Conservation (phyloP, 2,329 filamentous ascomycete species). For the Herpotrichia juniperi region DNA sequence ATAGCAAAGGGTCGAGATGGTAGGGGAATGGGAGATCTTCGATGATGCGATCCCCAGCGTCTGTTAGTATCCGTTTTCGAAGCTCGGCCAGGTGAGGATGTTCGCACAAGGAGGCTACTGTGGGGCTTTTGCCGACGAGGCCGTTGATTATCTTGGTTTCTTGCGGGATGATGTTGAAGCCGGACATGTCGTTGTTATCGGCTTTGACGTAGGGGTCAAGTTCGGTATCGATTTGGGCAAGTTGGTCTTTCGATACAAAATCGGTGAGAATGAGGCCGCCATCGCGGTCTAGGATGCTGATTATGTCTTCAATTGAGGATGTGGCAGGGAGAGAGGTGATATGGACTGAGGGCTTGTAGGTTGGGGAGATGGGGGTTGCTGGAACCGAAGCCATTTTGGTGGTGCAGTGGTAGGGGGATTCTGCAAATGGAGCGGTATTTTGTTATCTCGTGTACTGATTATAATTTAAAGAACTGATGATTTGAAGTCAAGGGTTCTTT, state of each 20-base stretch:
- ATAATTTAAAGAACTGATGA: neutral
- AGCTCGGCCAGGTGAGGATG: constrained; percentile 27
- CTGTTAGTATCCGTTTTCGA: constrained; percentile 27
- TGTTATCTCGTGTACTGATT: neutral
- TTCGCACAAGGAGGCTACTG: constrained; percentile 28
- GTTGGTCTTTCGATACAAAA: constrained; percentile 25
- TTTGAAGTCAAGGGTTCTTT: too few relatives aligned
- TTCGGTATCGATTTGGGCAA: constrained; percentile 31
- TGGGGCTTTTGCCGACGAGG: constrained; percentile 38
- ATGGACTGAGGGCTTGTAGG: constrained; percentile 10
- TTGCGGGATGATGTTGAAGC: constrained; percentile 21
- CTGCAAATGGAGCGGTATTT: neutral
- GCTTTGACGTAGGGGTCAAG: constrained; percentile 12
- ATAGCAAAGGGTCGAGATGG: constrained; percentile 30
- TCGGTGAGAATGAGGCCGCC: constrained; percentile 41
- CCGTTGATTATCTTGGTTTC: constrained; percentile 32
- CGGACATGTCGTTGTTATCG: constrained; percentile 12
- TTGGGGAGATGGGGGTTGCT: constrained; percentile 7
- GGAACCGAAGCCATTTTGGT: neutral
- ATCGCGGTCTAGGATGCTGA: constrained; percentile 38
- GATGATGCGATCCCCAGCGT: constrained; percentile 24
- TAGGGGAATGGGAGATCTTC: constrained; percentile 25
- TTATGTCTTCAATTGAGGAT: constrained; percentile 33
- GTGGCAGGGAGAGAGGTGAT: constrained; percentile 30
- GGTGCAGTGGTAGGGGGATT: neutral